Base-by-base conservation (phyloP, 495 filamentous ascomycete species). In the Cercophora samala region DNA sequence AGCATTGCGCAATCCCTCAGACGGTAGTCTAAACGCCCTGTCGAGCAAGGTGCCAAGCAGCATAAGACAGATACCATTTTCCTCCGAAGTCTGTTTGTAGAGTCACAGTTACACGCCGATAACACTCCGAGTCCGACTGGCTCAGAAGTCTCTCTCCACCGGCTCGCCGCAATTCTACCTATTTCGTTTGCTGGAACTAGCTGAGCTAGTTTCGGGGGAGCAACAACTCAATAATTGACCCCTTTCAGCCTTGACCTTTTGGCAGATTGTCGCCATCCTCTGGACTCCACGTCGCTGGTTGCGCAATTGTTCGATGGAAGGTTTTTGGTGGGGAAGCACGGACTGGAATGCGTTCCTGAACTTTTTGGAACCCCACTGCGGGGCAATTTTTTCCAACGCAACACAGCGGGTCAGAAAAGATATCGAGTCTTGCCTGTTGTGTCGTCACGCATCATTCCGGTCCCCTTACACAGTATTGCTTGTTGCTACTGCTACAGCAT, bases 351-450 rank as follows among this genome's bases (percentile, higher is more conserved):
- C 11, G 37, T 46, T 46, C 37, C 37, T 46, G 37, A 17, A 46
- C 37, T 5, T 11, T 17, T 46, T 5, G 26, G 37, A 46, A 46
- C 9, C 37, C 37, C 37, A 69, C 72, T 65, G 70, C 63, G 71
- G 67, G 69, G 71, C 71, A 66, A 54, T 15, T 24, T 21, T 26
- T 5, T 25, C 15, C 37, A 46, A 46, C 37, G 15, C 13, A 18
- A 18, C 11, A 1, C 26, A 8, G 26, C 15, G 13, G 37, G 37
- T 46, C 37, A 17, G 37, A 46, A 46, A 46, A 46, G 37, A 46
- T 46, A 46, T 46, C 37, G 13, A 46, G 37, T 46, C 37, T 46
- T 17, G 37, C 13, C 37, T 46, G 26, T 29, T 29, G 37, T 46
- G 37, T 46, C 37, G 37, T 46, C 37, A 46, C 8, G 37, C 37